Evolutionary conservation across 768 basidiomycete species (phyloP), one percentile per base, ranked within the genome.

Genomic region (Coprinellus micaceus): DNA sequence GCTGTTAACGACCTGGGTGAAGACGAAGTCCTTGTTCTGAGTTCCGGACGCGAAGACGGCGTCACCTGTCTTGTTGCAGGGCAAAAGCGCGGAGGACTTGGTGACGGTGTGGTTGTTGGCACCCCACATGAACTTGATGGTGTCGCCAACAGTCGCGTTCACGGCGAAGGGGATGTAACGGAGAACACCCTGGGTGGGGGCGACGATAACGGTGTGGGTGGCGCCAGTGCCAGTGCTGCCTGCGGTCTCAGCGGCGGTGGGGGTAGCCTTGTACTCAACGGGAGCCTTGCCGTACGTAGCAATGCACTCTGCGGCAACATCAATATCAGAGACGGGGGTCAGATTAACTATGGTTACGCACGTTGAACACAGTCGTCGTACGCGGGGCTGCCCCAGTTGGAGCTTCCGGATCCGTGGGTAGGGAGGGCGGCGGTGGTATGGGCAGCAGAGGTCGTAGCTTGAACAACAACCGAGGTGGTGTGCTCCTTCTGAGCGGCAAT

Each of bases 71-170:
- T 84, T 83, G 82, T 92, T 92, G 82, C 91, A 93, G 58, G 84
- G 78, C 3, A 71, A 66, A 57, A 89, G 77, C 45, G 74, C 66
- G 0, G 88, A 89, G 17, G 82, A 82, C 76, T 91, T 88, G 62
- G 91, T 92, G 64, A 91, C 91, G 29, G 89, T 91, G 77, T 91
- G 89, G 66, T 81, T 82, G 75, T 87, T 82, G 52, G 86, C 89
- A 54, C 80, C 79, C 89, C 89, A 93, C 71, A 84, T 75, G 76
- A 84, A 91, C 67, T 77, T 74, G 72, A 92, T 69, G 63, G 86
- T 89, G 70, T 91, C 89, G 53, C 89, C 89, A 57, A 85, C 81
- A 29, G 85, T 83, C 4, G 87, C 89, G 64, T 89, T 88, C 60
- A 86, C 69, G 24, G 83, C 83, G 71, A 88, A 89, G 30, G 89